Base-by-base conservation (phyloP, 2,329 filamentous ascomycete species). In the Cercospora sp. region DNA sequence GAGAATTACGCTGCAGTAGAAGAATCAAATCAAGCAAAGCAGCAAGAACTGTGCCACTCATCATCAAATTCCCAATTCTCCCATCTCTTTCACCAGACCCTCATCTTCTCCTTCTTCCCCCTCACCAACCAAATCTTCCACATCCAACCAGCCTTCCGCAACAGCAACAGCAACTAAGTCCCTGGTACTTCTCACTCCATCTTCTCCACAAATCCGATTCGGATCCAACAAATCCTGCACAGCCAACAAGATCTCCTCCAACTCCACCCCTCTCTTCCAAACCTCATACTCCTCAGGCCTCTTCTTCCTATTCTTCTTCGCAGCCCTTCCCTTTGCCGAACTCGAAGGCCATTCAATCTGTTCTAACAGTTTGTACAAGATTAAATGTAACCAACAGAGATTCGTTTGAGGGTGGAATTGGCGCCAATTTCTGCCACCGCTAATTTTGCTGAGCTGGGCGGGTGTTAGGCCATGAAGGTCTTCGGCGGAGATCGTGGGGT, bases 361-460 rank as follows among this genome's bases (percentile, higher is more conserved):
- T 55, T 78, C 74, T 26, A 89, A 77, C 0, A 90, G 80, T 71
- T 85, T 85, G 67, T 84, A 82, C 12, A 90, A 81, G 4, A 90
- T 78, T 74, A 88, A 89, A 61, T 88, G 84, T 24, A 89, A 77
- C 88, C 88, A 90, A 13, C 89, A 80, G 13, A 89, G 80, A 71
- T 90, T 90, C 2, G 88, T 89, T 65, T 83, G 81, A 2, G 88
- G 87, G 45, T 85, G 82, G 75, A 85, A 90, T 32, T 81, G 77
- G 10, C 79, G 76, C 87, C 88, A 90, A 51, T 74, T 69, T 3
- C 74, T 68, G 13, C 53, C 53, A 3, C 12, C 1, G 28, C n/a
- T n/a, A n/a, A n/a, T n/a, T n/a, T n/a, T n/a, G n/a, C n/a, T n/a
- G n/a, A n/a, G n/a, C n/a, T n/a, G n/a, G n/a, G n/a, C n/a, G n/a